These are phyloP conservation scores for Sphagnum magellanicum DNA, from an alignment of 228 moss, liverwort and hornwort species.

Conservation along the genomic window DNA sequence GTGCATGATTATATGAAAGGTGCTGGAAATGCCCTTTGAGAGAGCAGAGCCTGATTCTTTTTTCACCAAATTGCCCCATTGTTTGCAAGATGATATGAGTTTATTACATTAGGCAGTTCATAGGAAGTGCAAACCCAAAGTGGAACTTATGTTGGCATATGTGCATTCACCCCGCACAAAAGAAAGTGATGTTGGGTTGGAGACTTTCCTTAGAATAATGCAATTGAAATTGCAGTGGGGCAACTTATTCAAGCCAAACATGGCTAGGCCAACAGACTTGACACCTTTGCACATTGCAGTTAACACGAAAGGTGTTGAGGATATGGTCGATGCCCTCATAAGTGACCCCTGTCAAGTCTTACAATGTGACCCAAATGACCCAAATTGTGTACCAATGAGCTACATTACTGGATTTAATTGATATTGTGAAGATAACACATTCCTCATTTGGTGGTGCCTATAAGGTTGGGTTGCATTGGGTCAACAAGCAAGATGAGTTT, in stretches of 20 bases:
- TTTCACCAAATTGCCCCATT: constrained; percentile 28
- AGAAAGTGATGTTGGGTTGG: constrained; percentile 11
- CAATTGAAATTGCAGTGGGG: constrained; percentile 34
- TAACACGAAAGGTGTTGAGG: constrained; percentile 54
- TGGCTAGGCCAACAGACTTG: constrained; percentile 57
- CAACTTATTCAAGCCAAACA: constrained; percentile 67
- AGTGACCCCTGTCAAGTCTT: constrained; percentile 66
- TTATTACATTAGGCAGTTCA: constrained; percentile 78
- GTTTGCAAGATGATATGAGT: constrained; percentile 45
- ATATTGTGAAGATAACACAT: no score
- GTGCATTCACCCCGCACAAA: constrained; percentile 38
- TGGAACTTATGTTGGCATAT: constrained; percentile 57
- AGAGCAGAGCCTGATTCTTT: constrained; percentile 21
- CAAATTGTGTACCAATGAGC: no score
- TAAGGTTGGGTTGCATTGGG: constrained; percentile 76
- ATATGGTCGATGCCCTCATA: constrained; percentile 68
- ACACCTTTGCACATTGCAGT: constrained; percentile 89
- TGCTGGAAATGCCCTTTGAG: constrained; percentile 69
- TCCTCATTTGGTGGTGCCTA: neutral
- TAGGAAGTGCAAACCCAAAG: constrained; percentile 57
- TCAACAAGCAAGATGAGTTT: constrained; percentile 35
- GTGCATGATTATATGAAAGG: constrained; percentile 65
- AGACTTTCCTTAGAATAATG: constrained; percentile 19
- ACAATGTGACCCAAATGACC: no score
- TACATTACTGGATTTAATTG: no score